phyloP scores from a whole-genome alignment of 768 basidiomycete genomes.

The Calocera viscosa region DNA sequence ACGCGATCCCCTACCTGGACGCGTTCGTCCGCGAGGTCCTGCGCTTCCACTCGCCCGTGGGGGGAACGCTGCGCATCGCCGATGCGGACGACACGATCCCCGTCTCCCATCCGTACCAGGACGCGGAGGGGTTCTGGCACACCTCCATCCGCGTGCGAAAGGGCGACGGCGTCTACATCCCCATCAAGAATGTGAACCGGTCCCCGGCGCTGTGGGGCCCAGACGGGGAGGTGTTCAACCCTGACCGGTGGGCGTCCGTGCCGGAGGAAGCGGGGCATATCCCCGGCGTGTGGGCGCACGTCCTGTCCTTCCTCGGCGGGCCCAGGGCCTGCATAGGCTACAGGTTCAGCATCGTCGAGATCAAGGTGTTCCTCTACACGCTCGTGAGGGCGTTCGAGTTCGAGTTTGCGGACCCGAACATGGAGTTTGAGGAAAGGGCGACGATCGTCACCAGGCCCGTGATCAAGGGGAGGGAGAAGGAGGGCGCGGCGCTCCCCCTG shows the following conservation, averaged over 20 bases:
- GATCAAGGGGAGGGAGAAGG: too few species aligned
- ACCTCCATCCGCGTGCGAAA: constrained; percentile 19
- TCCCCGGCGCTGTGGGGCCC: constrained; percentile 47
- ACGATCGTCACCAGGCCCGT: too few species aligned
- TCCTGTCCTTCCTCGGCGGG: constrained; percentile 9
- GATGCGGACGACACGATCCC: constrained; percentile 44
- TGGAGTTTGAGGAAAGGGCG: too few species aligned
- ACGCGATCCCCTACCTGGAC: constrained; percentile 55
- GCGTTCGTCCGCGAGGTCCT: constrained; percentile 49
- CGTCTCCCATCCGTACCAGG: constrained; percentile 35
- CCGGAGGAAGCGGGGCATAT: background rate
- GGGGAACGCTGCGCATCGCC: constrained; percentile 34
- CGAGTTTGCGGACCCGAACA: background rate
- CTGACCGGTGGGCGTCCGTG: constrained; percentile 5
- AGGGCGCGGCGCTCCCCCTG: too few species aligned
- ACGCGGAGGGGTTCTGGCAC: constrained; percentile 21
- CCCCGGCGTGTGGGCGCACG: constrained; percentile 1
- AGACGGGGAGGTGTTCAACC: constrained; percentile 43
- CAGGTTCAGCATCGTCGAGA: constrained; percentile 4
- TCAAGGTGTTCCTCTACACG: constrained; percentile 11
- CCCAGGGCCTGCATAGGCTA: constrained; percentile 13
- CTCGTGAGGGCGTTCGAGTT: constrained; percentile 10
- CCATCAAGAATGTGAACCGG: constrained; percentile 43
- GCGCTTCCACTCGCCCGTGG: constrained; percentile 43
- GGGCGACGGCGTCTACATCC: constrained; percentile 35